Conservation (phyloP, 352 stramenopile genomes). For the Globisporangium yorkense region DNA sequence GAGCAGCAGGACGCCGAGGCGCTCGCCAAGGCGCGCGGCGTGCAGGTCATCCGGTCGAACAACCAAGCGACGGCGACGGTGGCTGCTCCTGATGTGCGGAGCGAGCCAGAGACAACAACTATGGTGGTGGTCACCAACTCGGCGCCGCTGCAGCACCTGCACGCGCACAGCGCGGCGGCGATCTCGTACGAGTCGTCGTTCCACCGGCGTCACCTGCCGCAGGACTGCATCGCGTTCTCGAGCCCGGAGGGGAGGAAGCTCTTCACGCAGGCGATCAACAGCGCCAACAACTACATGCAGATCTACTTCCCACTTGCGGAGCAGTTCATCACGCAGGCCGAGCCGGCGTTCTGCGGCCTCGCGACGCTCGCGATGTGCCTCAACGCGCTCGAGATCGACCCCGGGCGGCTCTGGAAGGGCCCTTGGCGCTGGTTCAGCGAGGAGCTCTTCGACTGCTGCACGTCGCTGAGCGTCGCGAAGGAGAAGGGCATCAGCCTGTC, state of each 20-base stretch:
- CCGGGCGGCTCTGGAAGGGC: constrained; percentile 68
- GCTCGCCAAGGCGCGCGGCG: constrained; percentile 12
- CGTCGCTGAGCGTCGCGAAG: constrained; percentile 58
- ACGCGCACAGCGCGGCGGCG: neutral
- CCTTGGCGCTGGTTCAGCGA: constrained; percentile 82
- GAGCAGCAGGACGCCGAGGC: constrained; percentile 29
- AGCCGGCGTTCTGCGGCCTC: constrained; percentile 89
- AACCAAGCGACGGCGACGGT: neutral
- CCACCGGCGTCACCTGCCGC: constrained; percentile 74
- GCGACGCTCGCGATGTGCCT: constrained; percentile 81
- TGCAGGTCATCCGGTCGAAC: neutral
- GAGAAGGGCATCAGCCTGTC: constrained; percentile 65
- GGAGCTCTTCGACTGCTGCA: constrained; percentile 81
- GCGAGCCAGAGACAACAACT: neutral
- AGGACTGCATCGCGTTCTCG: constrained; percentile 78
- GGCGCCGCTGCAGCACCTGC: neutral
- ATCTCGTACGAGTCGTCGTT: constrained; percentile 52
- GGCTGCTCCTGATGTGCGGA: neutral
- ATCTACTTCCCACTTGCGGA: constrained; percentile 92
- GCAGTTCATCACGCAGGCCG: constrained; percentile 88
- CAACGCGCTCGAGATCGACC: constrained; percentile 74
- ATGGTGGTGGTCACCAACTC: neutral
- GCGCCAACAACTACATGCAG: constrained; percentile 65
- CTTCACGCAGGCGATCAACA: constrained; percentile 71
- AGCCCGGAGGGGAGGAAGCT: constrained; percentile 72